A percentile compares a stretch with the other conserved stretches of the same genome.
Conservation (phyloP, 108 stramenopile genomes). For the Pseudonitzschia delicatissima region DNA sequence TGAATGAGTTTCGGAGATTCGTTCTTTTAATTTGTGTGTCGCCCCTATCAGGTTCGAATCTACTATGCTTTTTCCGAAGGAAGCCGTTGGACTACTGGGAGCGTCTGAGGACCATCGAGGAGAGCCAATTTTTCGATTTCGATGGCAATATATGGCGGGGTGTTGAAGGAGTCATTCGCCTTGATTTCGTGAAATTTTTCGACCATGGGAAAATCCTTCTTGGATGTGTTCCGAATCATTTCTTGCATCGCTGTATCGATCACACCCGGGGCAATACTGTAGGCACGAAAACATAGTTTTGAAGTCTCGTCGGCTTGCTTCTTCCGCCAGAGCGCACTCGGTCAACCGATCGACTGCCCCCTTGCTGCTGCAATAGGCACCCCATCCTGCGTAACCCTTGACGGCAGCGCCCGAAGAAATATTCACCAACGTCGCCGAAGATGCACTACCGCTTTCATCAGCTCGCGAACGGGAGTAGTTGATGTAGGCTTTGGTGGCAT, state of each 20-base stretch:
- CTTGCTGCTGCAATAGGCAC: constrained; percentile 51
- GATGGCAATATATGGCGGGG: constrained; percentile 6
- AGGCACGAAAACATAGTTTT: constrained; percentile 23
- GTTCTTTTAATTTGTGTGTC: too few species aligned
- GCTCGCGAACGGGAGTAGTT: constrained; percentile 1
- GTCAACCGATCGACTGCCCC: constrained; percentile 60
- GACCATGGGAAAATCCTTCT: constrained; percentile 36
- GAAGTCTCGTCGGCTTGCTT: not conserved
- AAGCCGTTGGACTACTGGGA: constrained; percentile 14
- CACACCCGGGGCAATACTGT: constrained; percentile 51
- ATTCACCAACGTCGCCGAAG: constrained; percentile 22
- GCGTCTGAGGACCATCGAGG: constrained; percentile 10
- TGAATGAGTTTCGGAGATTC: not conserved
- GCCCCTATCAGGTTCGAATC: too few species aligned
- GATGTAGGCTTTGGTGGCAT: constrained; percentile 1
- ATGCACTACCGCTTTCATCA: not conserved
- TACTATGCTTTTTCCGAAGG: constrained; percentile 8
- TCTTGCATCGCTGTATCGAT: constrained; percentile 62
- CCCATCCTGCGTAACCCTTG: constrained; percentile 51
- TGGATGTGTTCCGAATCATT: constrained; percentile 35
- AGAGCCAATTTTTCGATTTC: constrained; percentile 11
- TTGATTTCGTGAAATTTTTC: constrained; percentile 27
- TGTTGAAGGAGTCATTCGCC: constrained; percentile 15
- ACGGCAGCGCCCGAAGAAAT: constrained; percentile 43
- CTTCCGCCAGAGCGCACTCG: constrained; percentile 6